Conservation (phyloP, 2,329 filamentous ascomycete genomes). For the Alternaria atra region DNA sequence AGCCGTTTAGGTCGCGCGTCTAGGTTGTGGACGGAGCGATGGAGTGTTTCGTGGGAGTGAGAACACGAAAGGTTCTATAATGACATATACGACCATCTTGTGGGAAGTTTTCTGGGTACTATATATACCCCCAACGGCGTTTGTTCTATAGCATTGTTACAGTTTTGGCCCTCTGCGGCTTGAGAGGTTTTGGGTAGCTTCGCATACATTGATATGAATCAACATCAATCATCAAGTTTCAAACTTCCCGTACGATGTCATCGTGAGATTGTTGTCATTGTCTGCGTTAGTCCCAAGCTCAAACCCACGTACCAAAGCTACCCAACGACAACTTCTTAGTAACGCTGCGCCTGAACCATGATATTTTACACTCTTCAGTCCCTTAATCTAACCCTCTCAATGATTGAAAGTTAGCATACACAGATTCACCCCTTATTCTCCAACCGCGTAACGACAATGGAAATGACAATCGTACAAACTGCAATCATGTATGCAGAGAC, state of each 20-base stretch:
- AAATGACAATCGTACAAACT: constrained; percentile 16
- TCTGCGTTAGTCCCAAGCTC: no score
- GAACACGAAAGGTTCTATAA: constrained; percentile 6
- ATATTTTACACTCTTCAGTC: no score
- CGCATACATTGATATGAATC: not conserved
- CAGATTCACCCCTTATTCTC: no score
- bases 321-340: no score
- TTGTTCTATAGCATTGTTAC: not conserved
- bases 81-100: constrained; percentile 21
- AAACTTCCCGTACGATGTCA: no score
- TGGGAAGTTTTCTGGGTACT: not conserved
- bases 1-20: constrained; percentile 53
- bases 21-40: constrained; percentile 14
- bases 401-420: no score
- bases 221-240: not conserved
- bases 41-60: not conserved
- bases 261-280: no score
- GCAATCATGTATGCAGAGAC: constrained; percentile 24
- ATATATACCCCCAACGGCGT: not conserved
- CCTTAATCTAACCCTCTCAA: no score
- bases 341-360: no score
- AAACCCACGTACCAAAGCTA: no score
- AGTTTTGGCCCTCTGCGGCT: not conserved
- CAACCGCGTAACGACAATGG: no score
- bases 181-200: not conserved